phyloP scores from a whole-genome alignment of 257 asterid genomes.

The Rhazya stricta region DNA sequence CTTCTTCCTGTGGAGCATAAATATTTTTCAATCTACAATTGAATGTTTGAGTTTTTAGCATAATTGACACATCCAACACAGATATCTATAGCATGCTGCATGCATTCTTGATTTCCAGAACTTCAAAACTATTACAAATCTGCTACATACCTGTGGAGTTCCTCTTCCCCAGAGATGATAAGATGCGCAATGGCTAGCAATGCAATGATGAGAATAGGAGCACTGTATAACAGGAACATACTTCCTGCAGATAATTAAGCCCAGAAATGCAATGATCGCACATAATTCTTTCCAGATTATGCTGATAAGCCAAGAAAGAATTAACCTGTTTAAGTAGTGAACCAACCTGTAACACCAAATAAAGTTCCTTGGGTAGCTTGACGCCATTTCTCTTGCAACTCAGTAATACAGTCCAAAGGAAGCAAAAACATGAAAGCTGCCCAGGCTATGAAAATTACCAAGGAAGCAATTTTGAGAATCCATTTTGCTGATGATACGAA shows the following conservation, averaged over 20 bases:
- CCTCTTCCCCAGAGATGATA: conserved; percentile 43
- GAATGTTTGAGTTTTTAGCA: neutral
- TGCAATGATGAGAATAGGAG: conserved; percentile 59
- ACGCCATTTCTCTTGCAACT: conserved; percentile 17
- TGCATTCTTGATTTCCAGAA: neutral
- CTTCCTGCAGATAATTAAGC: conserved; percentile 41
- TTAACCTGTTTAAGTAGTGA: neutral
- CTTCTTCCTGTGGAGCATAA: conserved; percentile 31
- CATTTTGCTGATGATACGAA: conserved; percentile 41
- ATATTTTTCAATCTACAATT: neutral
- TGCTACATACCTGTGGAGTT: conserved; percentile 31
- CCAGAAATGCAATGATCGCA: conserved; percentile 1
- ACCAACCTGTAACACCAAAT: conserved; percentile 50
- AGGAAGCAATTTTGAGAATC: conserved; percentile 43
- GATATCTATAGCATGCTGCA: neutral
- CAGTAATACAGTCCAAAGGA: conserved; percentile 30
- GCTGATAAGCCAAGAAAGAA: neutral
- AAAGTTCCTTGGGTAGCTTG: conserved; percentile 25
- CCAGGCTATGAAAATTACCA: conserved; percentile 64
- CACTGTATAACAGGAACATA: conserved; percentile 50
- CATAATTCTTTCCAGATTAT: neutral
- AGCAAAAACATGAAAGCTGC: conserved; percentile 41
- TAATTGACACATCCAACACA: neutral
- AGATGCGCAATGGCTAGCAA: conserved; percentile 52
- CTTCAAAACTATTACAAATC: neutral